These are phyloP conservation scores for Diaporthe sp. DNA, from an alignment of 2,329 filamentous ascomycete genomes.

Conservation along the genomic window DNA sequence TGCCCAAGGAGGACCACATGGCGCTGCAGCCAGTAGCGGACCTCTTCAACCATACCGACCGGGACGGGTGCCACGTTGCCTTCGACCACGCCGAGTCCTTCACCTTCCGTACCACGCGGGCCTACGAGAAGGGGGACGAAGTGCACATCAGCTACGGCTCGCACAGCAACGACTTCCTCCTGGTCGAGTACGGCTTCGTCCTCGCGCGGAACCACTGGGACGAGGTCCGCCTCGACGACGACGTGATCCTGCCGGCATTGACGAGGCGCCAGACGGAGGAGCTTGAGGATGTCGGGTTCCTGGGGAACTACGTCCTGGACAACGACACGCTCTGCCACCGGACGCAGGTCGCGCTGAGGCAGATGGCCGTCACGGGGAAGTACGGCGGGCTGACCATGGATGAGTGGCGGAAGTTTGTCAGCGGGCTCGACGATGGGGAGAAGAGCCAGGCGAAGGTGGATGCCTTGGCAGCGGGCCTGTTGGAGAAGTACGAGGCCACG, in stretches of 20 bases:
- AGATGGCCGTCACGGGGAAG: slow-evolving; percentile 46
- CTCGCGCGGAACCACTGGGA: slow-evolving; percentile 64
- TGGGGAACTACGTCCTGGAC: slow-evolving; percentile 67
- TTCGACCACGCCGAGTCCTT: slow-evolving; percentile 64
- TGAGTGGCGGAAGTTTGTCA: slow-evolving; percentile 63
- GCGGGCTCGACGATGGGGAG: slow-evolving; percentile 60
- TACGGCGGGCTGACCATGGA: slow-evolving; percentile 46
- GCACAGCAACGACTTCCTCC: slow-evolving; percentile 79
- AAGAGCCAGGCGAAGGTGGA: slow-evolving; percentile 57
- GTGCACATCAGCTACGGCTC: slow-evolving; percentile 78
- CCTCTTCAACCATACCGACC: slow-evolving; percentile 73
- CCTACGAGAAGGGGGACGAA: slow-evolving; percentile 72
- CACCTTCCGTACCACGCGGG: slow-evolving; percentile 64
- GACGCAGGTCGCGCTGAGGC: slow-evolving; percentile 66
- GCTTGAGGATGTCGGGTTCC: slow-evolving; percentile 62
- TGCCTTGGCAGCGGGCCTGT: slow-evolving; percentile 52
- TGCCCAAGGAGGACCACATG: slow-evolving; percentile 70
- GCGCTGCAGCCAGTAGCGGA: slow-evolving; percentile 80
- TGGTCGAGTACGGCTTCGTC: slow-evolving; percentile 75
- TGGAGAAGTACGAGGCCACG: slow-evolving; percentile 54
- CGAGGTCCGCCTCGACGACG: slow-evolving; percentile 64
- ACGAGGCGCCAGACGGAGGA: slow-evolving; percentile 50
- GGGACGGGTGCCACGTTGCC: slow-evolving; percentile 63
- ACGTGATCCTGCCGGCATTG: slow-evolving; percentile 58
- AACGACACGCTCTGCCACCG: slow-evolving; percentile 65